Evolutionary conservation across 345 rosid species (phyloP), one percentile per base, ranked within the genome.

Genomic region (Salix caprea): DNA sequence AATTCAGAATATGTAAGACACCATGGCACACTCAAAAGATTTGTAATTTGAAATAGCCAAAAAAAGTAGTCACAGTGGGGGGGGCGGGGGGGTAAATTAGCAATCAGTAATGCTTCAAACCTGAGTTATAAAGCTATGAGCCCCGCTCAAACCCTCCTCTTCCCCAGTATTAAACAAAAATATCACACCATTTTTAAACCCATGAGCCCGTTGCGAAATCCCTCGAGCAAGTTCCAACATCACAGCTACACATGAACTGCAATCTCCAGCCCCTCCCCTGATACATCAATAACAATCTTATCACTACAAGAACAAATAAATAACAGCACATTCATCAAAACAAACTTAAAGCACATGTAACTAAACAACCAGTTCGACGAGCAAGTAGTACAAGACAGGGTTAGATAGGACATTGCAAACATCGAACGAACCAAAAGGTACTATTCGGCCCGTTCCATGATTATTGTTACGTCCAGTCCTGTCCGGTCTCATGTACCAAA

Each of bases 101-200:
- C 23, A 37, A 40, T 2, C 39, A 19, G 52, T 69, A 58, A 76
- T 46, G 69, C 70, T 68, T 80, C 78, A 37, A 74, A 91, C 99
- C 97, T 93, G 99, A 83, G 99, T 96, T 36, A 92, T 84, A 75
- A 96, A 96, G 89, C 98, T 93, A 88, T 93, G 98, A 86, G 99
- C 99, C 60, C 99, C 99, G 82, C 70, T 89, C 74, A 96, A 89
- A 83, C 99, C 99, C 80, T 93, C 98, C 85, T 96, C 97, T 84
- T 96, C 98, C 58, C 99, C 99, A 24, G 93, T 91, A 81, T 95
- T 95, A 73, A 92, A 89, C 78, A 95, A 87, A 81, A 95, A 95
- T 83, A 96, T 89, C 71, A 96, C 83, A 69, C 89, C 87, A 85
- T 91, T 90, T 85, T 92, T 96, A 79, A 96, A 93, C 64, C 98